These are phyloP conservation scores for Ascochyta koolunga DNA, from an alignment of 2,329 filamentous ascomycete genomes.

Conservation along the genomic window DNA sequence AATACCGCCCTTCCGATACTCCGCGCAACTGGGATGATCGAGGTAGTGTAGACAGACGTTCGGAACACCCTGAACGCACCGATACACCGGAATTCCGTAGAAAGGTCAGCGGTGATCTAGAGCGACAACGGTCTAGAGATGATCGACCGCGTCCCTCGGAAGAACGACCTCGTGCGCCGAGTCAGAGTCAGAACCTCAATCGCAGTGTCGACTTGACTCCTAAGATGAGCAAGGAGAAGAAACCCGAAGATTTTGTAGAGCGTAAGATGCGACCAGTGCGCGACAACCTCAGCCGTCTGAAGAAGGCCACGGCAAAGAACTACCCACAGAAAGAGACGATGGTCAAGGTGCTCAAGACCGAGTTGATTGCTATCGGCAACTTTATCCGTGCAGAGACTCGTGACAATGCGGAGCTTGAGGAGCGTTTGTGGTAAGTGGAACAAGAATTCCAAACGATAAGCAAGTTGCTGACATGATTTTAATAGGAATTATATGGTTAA, in stretches of 20 bases:
- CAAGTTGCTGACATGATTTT: conserved; percentile 24
- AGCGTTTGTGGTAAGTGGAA: conserved; percentile 58
- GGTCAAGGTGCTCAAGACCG: conserved; percentile 65
- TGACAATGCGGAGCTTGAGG: conserved; percentile 54
- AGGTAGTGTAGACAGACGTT: conserved; percentile 47
- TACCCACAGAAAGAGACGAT: conserved; percentile 68
- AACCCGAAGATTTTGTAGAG: conserved; percentile 57
- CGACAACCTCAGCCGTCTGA: conserved; percentile 64
- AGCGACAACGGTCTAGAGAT: conserved; percentile 28
- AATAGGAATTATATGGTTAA: conserved; percentile 44
- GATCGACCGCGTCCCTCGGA: conserved; percentile 61
- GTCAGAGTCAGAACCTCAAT: conserved; percentile 56
- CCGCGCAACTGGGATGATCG: conserved; percentile 42
- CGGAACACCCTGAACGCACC: conserved; percentile 41
- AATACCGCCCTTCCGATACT: conserved; percentile 38
- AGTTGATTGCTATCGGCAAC: conserved; percentile 67
- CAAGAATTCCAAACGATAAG: not conserved
- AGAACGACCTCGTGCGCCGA: conserved; percentile 35
- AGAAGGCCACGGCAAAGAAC: conserved; percentile 66
- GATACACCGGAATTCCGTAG: conserved; percentile 54
- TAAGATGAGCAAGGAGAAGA: conserved; percentile 34
- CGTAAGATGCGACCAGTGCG: conserved; percentile 64
- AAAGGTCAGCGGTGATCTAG: conserved; percentile 53
- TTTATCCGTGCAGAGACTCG: conserved; percentile 61
- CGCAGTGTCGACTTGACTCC: conserved; percentile 37